Conservation (phyloP, 106 monocot genomes). For the Narthecium ossifragum region DNA sequence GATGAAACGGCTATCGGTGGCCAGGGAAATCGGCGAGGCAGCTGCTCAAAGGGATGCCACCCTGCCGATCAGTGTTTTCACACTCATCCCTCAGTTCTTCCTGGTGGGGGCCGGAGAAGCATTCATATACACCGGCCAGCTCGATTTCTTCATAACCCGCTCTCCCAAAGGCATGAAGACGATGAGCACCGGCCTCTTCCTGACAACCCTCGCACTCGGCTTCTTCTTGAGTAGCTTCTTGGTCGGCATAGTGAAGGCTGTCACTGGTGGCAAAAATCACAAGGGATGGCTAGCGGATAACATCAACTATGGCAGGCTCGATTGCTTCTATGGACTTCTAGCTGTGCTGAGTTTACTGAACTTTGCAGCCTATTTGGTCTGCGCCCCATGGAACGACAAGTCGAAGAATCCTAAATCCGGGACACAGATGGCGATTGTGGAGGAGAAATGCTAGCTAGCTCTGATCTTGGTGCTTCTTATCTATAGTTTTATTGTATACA, state of each 20-base stretch:
- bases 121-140: constrained; percentile 83
- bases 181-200: constrained; percentile 84
- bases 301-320: constrained; percentile 64
- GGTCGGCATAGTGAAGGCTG: constrained; percentile 46
- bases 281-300: constrained; percentile 63
- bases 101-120: constrained; percentile 89
- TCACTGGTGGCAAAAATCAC: constrained; percentile 24
- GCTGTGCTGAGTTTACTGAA: constrained; percentile 43
- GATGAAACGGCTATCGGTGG: constrained; percentile 40
- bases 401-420: constrained; percentile 1
- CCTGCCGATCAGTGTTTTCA: constrained; percentile 72
- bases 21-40: neutral
- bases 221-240: constrained; percentile 80
- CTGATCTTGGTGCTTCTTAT: too few species aligned
- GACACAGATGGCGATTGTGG: constrained; percentile 1
- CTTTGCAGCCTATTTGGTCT: constrained; percentile 36
- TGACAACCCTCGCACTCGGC: constrained; percentile 70
- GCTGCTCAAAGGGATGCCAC: neutral
- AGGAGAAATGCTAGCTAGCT: too few species aligned
- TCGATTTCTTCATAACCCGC: constrained; percentile 84
- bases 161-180: constrained; percentile 90
- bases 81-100: constrained; percentile 74
- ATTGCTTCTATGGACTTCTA: constrained; percentile 76
- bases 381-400: constrained; percentile 22
- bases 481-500: too few species aligned